Base-by-base conservation (phyloP, 495 filamentous ascomycete genomes). In the Daldinia loculata region DNA sequence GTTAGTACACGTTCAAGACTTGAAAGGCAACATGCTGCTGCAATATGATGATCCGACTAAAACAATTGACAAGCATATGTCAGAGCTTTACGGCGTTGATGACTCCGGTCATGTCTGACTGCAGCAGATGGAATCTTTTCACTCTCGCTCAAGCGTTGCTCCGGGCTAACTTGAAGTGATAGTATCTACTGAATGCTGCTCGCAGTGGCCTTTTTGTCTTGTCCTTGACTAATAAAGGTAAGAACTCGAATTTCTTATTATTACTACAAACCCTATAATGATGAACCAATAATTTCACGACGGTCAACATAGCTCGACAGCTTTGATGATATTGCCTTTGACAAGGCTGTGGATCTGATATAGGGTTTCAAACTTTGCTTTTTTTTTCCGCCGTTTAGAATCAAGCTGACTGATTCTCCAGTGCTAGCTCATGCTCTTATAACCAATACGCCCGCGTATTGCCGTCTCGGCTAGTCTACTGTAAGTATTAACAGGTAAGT, bases 291-390 rank as follows among this genome's bases (percentile, higher is more conserved):
- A 78, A 80, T 89, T 90, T 97, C 93, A 97, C 94, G 93, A 97
- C 93, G 93, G 93, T 97, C 93, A 92, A 90, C 94, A 92, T 95
- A 97, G 88, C 89, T 85, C 72, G 61, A 88, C 76, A 85, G 88
- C 87, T 84, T 92, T 96, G 93, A 94, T 94, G 93, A 95, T 85
- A 91, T 84, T 83, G 90, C 92, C 92, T 88, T 87, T 94, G 92
- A 95, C 93, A 90, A 84, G 93, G 92, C 90, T 74, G 82, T 82
- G 74, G 77, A 84, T 85, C 89, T 92, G 90, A 90, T 78, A 82
- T 62, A 70, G 75, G 72, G 66, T 56, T 63, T 41, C 29, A 53
- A 22, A 29, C n/a, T 36, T 66, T 43, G 50, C 57, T 41, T 17
- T 8, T 41, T 9, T 41, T 9, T 27, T 27, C 34, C 11, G 6